Conservation (phyloP, 768 basidiomycete genomes). For the Suillus decipiens region DNA sequence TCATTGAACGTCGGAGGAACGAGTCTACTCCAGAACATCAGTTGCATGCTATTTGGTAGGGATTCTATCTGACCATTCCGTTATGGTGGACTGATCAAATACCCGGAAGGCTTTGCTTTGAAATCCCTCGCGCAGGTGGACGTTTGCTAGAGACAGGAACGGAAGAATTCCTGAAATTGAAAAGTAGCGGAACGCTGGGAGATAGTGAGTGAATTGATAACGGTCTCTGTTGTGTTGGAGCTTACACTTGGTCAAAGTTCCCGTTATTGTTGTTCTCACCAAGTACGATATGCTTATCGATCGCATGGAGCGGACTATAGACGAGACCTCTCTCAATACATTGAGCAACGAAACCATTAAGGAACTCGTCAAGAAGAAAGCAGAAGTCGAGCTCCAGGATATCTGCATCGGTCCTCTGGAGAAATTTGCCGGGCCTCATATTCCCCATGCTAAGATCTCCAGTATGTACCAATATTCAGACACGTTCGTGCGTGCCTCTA, state of each 20-base stretch:
- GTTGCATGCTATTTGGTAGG: slow-evolving; percentile 19
- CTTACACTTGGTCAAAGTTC: neutral
- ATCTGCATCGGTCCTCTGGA: slow-evolving; percentile 4
- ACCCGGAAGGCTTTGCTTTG: slow-evolving; percentile 3
- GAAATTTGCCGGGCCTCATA: neutral
- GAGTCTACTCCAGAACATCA: neutral
- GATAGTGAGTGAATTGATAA: slow-evolving; percentile 3
- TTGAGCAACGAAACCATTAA: slow-evolving; percentile 8
- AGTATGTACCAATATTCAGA: neutral
- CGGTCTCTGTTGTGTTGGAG: too few species aligned
- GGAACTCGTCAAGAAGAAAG: neutral
- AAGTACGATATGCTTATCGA: slow-evolving; percentile 5
- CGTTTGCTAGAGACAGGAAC: slow-evolving; percentile 1
- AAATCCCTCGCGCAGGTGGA: neutral
- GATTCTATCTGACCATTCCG: neutral
- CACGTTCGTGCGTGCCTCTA: neutral
- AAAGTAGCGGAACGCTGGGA: neutral
- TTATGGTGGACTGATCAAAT: neutral
- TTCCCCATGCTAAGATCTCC: slow-evolving; percentile 1
- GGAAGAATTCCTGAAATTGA: neutral
- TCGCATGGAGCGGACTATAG: slow-evolving; percentile 28
- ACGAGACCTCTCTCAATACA: slow-evolving; percentile 16
- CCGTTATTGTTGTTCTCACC: slow-evolving; percentile 4
- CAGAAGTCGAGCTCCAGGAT: neutral
- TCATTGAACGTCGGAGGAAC: slow-evolving; percentile 12